These are phyloP conservation scores for Xylaria sp. DNA, from an alignment of 2,329 filamentous ascomycete species.

Conservation along the genomic window DNA sequence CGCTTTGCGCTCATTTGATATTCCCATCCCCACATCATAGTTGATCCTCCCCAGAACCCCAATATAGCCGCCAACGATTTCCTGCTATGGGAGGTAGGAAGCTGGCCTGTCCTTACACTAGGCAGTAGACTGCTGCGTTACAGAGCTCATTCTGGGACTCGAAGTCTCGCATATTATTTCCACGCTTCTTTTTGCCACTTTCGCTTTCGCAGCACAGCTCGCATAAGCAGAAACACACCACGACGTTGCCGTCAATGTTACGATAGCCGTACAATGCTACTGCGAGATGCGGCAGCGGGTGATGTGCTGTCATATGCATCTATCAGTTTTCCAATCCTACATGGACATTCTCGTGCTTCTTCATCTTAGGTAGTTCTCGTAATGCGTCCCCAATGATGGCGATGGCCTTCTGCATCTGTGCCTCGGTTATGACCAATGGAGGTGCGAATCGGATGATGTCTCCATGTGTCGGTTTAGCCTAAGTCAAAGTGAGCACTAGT, in stretches of 20 bases:
- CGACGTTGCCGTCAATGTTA: conserved; percentile 10
- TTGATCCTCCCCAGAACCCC: conserved; percentile 17
- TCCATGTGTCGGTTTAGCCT: conserved; percentile 98
- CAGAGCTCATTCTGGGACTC: conserved; percentile 32
- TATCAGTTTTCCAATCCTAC: conserved; percentile 44
- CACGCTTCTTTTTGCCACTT: conserved; percentile 42
- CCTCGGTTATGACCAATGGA: conserved; percentile 91
- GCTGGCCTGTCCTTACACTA: conserved; percentile 11
- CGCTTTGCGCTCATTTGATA: conserved; percentile 18
- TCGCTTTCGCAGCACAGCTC: conserved; percentile 36
- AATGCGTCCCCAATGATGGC: conserved; percentile 84
- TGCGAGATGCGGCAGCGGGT: conserved; percentile 29
- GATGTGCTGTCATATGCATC: conserved; percentile 15
- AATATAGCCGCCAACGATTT: conserved; percentile 11
- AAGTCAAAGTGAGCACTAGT: conserved; percentile 47
- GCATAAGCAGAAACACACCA: conserved; percentile 34
- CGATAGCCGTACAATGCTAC: conserved; percentile 27
- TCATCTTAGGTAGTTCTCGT: conserved; percentile 78
- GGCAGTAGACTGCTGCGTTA: conserved; percentile 34
- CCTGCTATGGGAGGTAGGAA: conserved; percentile 13
- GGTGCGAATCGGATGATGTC: conserved; percentile 99
- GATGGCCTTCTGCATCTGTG: conserved; percentile 82
- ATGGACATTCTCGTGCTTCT: conserved; percentile 54
- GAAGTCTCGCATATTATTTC: conserved; percentile 42
- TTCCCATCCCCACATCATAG: conserved; percentile 33